Evolutionary conservation across 306 rosid species (phyloP).

Genomic region (Clitoria ternatea): DNA sequence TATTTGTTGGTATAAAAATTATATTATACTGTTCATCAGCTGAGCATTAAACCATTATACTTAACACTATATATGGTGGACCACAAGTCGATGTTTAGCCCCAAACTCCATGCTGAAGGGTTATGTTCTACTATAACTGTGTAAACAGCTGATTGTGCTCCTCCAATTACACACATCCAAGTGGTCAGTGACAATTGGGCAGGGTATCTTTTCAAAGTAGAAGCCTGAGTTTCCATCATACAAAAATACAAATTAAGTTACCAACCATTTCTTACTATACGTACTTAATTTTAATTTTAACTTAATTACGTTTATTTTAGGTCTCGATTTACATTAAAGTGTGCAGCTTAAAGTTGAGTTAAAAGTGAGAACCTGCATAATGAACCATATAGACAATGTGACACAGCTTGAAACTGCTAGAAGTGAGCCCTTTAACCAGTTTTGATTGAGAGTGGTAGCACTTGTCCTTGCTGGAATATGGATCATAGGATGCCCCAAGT

Average conservation of each 20-base stretch:
- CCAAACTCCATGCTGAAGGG: constrained; percentile 61
- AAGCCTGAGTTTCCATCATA: constrained; percentile 47
- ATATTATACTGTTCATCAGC: not conserved
- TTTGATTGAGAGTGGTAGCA: constrained; percentile 35
- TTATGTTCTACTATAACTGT: constrained; percentile 38
- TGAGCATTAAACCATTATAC: constrained; percentile 18
- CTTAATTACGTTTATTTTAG: too few species aligned
- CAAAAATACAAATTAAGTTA: too few species aligned
- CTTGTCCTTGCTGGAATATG: constrained; percentile 39
- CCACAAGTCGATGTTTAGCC: constrained; percentile 69
- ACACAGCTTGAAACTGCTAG: constrained; percentile 66
- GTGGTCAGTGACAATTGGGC: constrained; percentile 73
- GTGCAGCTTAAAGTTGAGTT: too few species aligned
- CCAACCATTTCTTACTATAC: too few species aligned
- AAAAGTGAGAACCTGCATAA: constrained; percentile 67
- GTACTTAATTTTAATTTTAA: too few species aligned
- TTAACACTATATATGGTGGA: constrained; percentile 61
- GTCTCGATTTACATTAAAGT: too few species aligned
- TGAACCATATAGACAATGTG: constrained; percentile 71
- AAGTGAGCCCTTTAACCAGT: constrained; percentile 78
- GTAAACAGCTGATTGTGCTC: constrained; percentile 70
- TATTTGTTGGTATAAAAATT: not conserved
- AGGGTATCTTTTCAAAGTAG: constrained; percentile 70
- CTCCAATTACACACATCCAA: constrained; percentile 78
- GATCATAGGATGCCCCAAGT: constrained; percentile 52